Evolutionary conservation across 2,329 filamentous ascomycete genomes (phyloP).

Genomic region (Sarocladium kiliense): DNA sequence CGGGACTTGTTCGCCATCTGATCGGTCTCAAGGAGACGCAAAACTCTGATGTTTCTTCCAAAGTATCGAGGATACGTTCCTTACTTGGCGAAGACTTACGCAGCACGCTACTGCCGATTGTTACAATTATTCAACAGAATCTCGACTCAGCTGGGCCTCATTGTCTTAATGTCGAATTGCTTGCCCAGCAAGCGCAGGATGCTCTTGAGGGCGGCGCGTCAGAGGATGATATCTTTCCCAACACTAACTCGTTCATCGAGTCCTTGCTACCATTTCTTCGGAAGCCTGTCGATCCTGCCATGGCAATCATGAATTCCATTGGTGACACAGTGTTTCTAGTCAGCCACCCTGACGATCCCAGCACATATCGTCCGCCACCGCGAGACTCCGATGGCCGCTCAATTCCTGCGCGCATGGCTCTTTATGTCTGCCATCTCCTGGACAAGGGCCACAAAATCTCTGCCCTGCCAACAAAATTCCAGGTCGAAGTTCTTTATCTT

Average conservation of each 20-base stretch:
- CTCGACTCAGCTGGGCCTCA: conserved; percentile 42
- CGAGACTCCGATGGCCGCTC: conserved; percentile 68
- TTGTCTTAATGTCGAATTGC: conserved; percentile 50
- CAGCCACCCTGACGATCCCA: not conserved
- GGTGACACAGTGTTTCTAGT: conserved; percentile 66
- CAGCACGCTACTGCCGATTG: conserved; percentile 28
- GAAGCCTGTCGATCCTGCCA: conserved; percentile 49
- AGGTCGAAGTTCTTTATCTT: conserved; percentile 46
- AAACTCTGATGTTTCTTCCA: conserved; percentile 31
- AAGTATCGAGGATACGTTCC: conserved; percentile 35
- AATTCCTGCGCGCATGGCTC: conserved; percentile 67
- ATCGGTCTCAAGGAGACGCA: conserved; percentile 48
- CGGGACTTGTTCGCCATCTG: conserved; percentile 46
- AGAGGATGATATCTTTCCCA: conserved; percentile 55
- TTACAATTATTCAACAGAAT: conserved; percentile 50
- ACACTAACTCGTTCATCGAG: conserved; percentile 57
- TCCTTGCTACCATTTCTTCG: conserved; percentile 54
- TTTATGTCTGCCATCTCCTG: conserved; percentile 62
- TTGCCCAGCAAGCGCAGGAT: conserved; percentile 40
- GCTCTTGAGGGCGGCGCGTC: conserved; percentile 23
- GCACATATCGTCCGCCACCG: conserved; percentile 14
- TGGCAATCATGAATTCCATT: conserved; percentile 70
- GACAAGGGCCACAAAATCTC: conserved; percentile 20
- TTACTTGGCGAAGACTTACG: conserved; percentile 39
- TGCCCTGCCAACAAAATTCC: conserved; percentile 33